Evolutionary conservation across 2,329 filamentous ascomycete species (phyloP).

Genomic region (Sporothrix globosa): DNA sequence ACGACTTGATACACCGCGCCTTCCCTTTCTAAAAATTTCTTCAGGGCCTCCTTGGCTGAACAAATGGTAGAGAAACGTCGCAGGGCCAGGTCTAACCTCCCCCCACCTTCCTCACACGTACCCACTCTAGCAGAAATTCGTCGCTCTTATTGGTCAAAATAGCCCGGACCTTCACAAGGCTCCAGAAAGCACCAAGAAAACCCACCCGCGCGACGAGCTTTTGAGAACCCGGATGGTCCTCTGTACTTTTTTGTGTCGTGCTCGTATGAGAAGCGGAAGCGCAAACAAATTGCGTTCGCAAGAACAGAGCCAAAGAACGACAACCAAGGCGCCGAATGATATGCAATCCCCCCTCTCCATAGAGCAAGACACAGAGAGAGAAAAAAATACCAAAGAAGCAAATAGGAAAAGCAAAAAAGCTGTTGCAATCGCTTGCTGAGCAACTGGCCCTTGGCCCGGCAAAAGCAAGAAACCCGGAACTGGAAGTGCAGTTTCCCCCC

Average conservation of each 20-base stretch:
- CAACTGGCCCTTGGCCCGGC: background rate
- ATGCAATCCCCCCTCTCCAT: background rate
- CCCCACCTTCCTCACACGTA: slow-evolving; percentile 28
- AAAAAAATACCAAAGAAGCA: background rate
- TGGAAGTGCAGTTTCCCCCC: background rate
- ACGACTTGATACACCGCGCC: background rate
- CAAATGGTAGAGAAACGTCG: slow-evolving; percentile 12
- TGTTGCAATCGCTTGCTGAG: background rate
- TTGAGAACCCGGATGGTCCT: slow-evolving; percentile 40
- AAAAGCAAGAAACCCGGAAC: slow-evolving; percentile 12
- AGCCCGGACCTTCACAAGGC: slow-evolving; percentile 29
- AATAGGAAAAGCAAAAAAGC: background rate
- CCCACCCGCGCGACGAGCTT: slow-evolving; percentile 13
- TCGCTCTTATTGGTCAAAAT: slow-evolving; percentile 18
- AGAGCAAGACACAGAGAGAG: background rate
- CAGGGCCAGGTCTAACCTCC: slow-evolving; percentile 1
- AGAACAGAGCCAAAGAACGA: background rate
- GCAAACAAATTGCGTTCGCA: background rate
- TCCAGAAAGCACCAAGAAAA: slow-evolving; percentile 17
- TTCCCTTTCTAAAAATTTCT: slow-evolving; percentile 26
- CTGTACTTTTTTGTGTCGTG: slow-evolving; percentile 5
- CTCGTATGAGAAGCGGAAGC: background rate
- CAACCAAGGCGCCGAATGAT: background rate
- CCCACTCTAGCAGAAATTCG: slow-evolving; percentile 4
- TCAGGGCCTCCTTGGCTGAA: slow-evolving; percentile 6